Base-by-base conservation (phyloP, 805 yeast species). In the Metschnikowia lachancei region DNA sequence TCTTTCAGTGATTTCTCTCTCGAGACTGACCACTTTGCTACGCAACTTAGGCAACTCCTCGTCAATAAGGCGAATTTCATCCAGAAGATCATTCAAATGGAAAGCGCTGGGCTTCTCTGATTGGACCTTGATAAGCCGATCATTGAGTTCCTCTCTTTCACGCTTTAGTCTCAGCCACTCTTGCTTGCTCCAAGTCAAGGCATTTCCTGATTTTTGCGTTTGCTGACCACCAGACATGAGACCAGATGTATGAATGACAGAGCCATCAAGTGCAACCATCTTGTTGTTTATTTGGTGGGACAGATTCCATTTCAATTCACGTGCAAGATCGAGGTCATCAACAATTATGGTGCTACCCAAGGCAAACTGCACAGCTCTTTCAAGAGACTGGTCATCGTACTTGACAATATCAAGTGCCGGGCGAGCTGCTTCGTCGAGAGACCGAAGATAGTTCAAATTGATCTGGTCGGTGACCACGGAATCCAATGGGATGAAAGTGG, bases 141-240 rank as follows among this genome's bases (percentile, higher is more conserved):
- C 77, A 43, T 70, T 65, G 37, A 82, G 57, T 9, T 75, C 72
- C 32, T 79, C 81, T 47, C 81, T 81, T 35, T 71, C 58, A 20
- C 66, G 71, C 46, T 68, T 75, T 53, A 90, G 69, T 18, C 73
- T 68, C 42, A 75, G 77, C 54, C 78, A 76, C 55, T 83, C 87
- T 36, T 78, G 76, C 58, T 85, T 88, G 61, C 83, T 89, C 95
- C 95, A 88, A 52, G 78, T 75, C 46, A 68, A 52, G 10, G 53
- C 46, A 0, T 62, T 58, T 11, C 74, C 71, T n/a, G 72, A 65
- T 17, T 55, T 60, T 33, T 71, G 71, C n/a, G 72, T 72, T 5
- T 80, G 73, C 24, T 74, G 68, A 54, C 97, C 97, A 62, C 97
- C 97, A 8, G 97, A 85, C 95, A 94, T 88, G 31, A 90, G 72